A percentile compares a stretch with the other conserved stretches of the same genome.
These are phyloP conservation scores for Pichiaceae sp. DNA, from an alignment of 1,139 yeast species.

Conservation along the genomic window DNA sequence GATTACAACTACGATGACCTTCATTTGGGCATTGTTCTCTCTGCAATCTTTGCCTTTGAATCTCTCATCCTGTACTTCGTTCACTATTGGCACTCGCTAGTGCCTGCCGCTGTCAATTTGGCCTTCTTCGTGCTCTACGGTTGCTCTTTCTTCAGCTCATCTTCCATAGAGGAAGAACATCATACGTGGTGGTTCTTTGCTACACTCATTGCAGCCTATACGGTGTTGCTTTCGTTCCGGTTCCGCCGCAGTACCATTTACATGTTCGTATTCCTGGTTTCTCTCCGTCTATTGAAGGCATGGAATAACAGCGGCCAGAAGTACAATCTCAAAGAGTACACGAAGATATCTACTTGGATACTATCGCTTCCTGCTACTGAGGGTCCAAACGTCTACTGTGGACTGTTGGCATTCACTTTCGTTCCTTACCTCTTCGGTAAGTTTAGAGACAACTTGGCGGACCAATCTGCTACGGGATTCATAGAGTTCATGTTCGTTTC, in stretches of 20 bases:
- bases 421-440: slow-evolving; percentile 4
- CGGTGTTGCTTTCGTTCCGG: slow-evolving; percentile 7
- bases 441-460: neutral
- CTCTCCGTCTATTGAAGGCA: slow-evolving; percentile 59
- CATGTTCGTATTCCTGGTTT: slow-evolving; percentile 22
- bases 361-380: slow-evolving; percentile 9
- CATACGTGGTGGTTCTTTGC: slow-evolving; percentile 90
- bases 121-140: slow-evolving; percentile 38
- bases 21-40: slow-evolving; percentile 34
- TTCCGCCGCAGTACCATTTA: slow-evolving; percentile 19
- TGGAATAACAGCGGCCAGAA: slow-evolving; percentile 95
- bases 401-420: slow-evolving; percentile 12
- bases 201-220: slow-evolving; percentile 22
- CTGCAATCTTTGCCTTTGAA: slow-evolving; percentile 24
- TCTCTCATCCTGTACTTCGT: slow-evolving; percentile 15
- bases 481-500: slow-evolving; percentile 11
- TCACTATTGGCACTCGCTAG: slow-evolving; percentile 6
- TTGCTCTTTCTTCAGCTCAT: slow-evolving; percentile 72
- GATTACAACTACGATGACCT: slow-evolving; percentile 57
- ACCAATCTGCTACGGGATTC: slow-evolving; percentile 1
- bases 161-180: slow-evolving; percentile 94
- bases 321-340: slow-evolving; percentile 34
- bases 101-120: slow-evolving; percentile 22
- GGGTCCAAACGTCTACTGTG: slow-evolving; percentile 17
- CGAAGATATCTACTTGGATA: slow-evolving; percentile 19